A percentile compares a stretch with the other conserved stretches of the same genome.
These are phyloP conservation scores for Stemphylium lycopersici DNA, from an alignment of 2,329 filamentous ascomycete species.

Conservation along the genomic window DNA sequence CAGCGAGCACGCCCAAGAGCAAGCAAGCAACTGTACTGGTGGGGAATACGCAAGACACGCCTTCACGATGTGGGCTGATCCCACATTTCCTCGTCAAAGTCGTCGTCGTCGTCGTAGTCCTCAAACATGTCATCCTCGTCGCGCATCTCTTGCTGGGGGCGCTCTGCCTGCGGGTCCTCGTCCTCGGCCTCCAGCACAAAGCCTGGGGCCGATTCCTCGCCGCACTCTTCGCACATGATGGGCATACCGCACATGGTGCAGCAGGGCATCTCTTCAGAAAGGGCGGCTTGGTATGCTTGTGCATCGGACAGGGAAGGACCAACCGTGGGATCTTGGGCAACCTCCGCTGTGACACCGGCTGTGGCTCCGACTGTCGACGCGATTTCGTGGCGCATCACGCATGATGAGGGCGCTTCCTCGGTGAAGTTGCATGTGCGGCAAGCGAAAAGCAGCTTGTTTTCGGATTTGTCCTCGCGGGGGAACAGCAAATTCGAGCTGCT, in stretches of 20 bases:
- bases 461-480: slow-evolving; percentile 88
- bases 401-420: slow-evolving; percentile 83
- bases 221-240: slow-evolving; percentile 61
- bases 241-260: slow-evolving; percentile 66
- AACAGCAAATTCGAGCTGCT: slow-evolving; percentile 92
- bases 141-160: slow-evolving; percentile 24
- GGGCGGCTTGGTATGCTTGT: slow-evolving; percentile 33
- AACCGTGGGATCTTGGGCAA: slow-evolving; percentile 98
- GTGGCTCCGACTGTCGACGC: slow-evolving; percentile 92
- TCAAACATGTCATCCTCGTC: slow-evolving; percentile 17
- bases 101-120: slow-evolving; percentile 32
- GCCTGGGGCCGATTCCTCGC: slow-evolving; percentile 52
- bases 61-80: slow-evolving; percentile 41
- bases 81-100: slow-evolving; percentile 38
- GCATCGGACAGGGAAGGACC: slow-evolving; percentile 60
- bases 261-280: slow-evolving; percentile 50
- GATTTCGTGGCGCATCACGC: slow-evolving; percentile 94
- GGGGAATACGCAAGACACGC: slow-evolving; percentile 13
- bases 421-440: slow-evolving; percentile 95
- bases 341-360: slow-evolving; percentile 95
- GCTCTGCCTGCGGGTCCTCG: slow-evolving; percentile 32
- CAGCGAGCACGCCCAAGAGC: slow-evolving; percentile 48
- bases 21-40: slow-evolving; percentile 42
- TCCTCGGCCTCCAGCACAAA: slow-evolving; percentile 54
- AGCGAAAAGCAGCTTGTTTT: slow-evolving; percentile 87